Percentiles rank a stretch among this genome's conserved stretches.
These are phyloP conservation scores for Tetrastigma voinierianum DNA, from an alignment of 164 flowering plant genomes.

Conservation along the genomic window DNA sequence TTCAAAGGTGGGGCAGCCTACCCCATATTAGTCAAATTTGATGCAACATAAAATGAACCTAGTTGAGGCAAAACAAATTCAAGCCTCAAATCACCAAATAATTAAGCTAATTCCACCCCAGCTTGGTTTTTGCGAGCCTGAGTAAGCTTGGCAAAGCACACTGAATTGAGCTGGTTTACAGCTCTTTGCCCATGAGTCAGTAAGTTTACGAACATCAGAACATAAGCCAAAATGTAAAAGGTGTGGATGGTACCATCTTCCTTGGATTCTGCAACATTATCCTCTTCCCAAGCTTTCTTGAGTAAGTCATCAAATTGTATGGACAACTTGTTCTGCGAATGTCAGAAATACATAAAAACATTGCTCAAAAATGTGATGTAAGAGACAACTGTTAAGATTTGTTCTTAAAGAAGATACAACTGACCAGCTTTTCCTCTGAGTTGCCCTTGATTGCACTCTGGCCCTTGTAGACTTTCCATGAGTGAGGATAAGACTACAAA, in stretches of 20 bases:
- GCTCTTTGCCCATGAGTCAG: not conserved
- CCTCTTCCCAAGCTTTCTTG: constrained; percentile 93
- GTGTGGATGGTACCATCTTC: constrained; percentile 45
- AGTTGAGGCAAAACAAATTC: not conserved
- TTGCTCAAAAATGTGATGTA: not conserved
- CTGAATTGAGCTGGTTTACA: not conserved
- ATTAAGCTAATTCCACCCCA: not conserved
- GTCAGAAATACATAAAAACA: constrained; percentile 1
- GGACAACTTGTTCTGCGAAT: constrained; percentile 66
- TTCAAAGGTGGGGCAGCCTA: no score
- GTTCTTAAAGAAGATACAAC: constrained; percentile 17
- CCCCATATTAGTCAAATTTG: no score
- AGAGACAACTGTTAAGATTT: constrained; percentile 2
- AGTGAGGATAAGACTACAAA: constrained; percentile 50
- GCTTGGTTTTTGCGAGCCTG: not conserved
- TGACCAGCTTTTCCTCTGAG: constrained; percentile 56
- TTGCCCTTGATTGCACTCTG: constrained; percentile 20
- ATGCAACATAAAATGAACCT: not conserved
- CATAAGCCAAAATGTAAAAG: not conserved
- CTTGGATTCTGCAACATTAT: constrained; percentile 36
- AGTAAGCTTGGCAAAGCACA: not conserved
- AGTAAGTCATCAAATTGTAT: constrained; percentile 93
- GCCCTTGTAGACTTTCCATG: constrained; percentile 63
- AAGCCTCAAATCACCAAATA: not conserved
- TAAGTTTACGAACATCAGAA: not conserved